Base-by-base conservation (phyloP, 768 basidiomycete species). In the Boletus edulis region DNA sequence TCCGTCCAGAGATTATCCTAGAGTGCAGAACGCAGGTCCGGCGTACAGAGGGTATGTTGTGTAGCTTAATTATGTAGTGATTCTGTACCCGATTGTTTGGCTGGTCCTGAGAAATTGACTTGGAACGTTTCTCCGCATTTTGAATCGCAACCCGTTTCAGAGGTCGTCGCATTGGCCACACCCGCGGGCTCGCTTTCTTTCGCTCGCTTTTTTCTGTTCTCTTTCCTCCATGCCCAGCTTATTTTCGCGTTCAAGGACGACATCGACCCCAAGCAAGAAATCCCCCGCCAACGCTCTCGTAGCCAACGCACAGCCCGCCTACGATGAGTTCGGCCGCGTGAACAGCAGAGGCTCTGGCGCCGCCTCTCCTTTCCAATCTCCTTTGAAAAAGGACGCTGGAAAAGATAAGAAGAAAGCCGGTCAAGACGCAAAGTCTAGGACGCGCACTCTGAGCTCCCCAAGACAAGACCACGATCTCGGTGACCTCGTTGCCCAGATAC, bases 321-420 rank as follows among this genome's bases (percentile, higher is more conserved):
- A 71, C 57, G 87, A 89, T 72, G 87, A 89, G 74, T 87, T 89
- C 58, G 87, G 87, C 46, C 74, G 83, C 48, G 76, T 84, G 54
- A 63, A 72, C 51, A 81, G 79, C 75, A 76, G 76, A 52, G 67
- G 67, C 59, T 76, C 80, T 39, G 58, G 71, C 24, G 57, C 73
- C 47, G 54, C 62, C 52, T 57, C 61, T 5, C 59, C 60, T 40
- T 57, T 57, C 47, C 54, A 49, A 8, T 35, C 34, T 18, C 14
- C 50, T 24, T 72, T 68, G 24, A 83, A 81, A 73, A 82, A 80
- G 70, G 81, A 82, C 69, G 79, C 59, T 32, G 67, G 62, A 51
- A 78, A 68, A 60, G 73, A 72, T 29, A 78, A 74, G 68, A 80
- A 76, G 72, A 80, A 76, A 62, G 62, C 60, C 18, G 62, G 57